phyloP scores from a whole-genome alignment of 2,329 filamentous ascomycete genomes.

The Colletotrichum higginsianum region DNA sequence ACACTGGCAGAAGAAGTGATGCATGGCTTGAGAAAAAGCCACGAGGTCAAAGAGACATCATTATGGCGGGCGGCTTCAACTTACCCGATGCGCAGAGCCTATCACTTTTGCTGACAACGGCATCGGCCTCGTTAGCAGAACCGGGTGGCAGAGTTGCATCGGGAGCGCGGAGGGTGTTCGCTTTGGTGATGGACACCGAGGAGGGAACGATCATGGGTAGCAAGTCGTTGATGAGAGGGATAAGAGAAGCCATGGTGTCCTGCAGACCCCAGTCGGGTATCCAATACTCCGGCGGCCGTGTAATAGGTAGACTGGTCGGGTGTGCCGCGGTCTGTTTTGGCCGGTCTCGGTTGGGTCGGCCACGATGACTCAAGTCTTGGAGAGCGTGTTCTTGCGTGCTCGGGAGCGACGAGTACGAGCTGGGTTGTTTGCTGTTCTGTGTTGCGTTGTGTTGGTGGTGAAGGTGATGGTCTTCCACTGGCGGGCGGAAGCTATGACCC shows the following conservation, averaged over 20 bases:
- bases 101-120: slow-evolving; percentile 75
- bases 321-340: slow-evolving; percentile 15
- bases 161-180: slow-evolving; percentile 43
- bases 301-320: slow-evolving; percentile 6
- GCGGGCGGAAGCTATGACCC: slow-evolving; percentile 33
- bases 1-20: not conserved
- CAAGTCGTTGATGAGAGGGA: slow-evolving; percentile 71
- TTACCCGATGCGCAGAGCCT: slow-evolving; percentile 77
- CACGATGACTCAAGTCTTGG: not conserved
- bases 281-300: not conserved
- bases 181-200: slow-evolving; percentile 69
- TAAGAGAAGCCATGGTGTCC: slow-evolving; percentile 63
- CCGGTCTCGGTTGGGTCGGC: slow-evolving; percentile 32
- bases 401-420: slow-evolving; percentile 8
- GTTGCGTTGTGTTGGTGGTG: slow-evolving; percentile 17
- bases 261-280: slow-evolving; percentile 15
- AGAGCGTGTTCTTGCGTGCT: slow-evolving; percentile 4
- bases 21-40: slow-evolving; percentile 10
- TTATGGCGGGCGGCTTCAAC: slow-evolving; percentile 46
- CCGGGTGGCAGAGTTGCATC: slow-evolving; percentile 57
- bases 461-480: slow-evolving; percentile 26
- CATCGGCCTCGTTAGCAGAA: slow-evolving; percentile 58
- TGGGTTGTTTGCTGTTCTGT: not conserved
- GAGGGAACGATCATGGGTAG: slow-evolving; percentile 72
- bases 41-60: slow-evolving; percentile 8